Conservation (phyloP, 768 basidiomycete genomes). For the Gymnopilus junonius region DNA sequence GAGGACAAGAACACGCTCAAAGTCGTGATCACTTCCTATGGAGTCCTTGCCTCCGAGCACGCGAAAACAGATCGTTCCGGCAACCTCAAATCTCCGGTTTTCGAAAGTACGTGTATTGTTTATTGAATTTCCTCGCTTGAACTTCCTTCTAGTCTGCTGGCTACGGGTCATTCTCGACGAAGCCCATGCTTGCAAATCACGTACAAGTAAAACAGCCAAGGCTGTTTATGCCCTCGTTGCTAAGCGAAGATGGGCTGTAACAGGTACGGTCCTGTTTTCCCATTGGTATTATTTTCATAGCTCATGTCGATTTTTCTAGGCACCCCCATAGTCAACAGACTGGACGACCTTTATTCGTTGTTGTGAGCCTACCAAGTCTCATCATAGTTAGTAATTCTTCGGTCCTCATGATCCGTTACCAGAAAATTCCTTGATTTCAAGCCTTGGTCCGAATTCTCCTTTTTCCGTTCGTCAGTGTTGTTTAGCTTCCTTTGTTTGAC, state of each 20-base stretch:
- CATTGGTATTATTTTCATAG: background rate
- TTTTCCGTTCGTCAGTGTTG: conserved; percentile 81
- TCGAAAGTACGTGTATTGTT: conserved; percentile 58
- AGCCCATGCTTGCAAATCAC: conserved; percentile 93
- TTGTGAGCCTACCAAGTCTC: conserved; percentile 39
- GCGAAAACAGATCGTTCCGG: conserved; percentile 64
- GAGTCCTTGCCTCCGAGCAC: conserved; percentile 88
- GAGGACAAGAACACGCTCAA: conserved; percentile 57
- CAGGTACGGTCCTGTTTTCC: conserved; percentile 49
- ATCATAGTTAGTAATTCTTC: background rate
- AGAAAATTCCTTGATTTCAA: conserved; percentile 80
- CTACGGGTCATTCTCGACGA: conserved; percentile 87
- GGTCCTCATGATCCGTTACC: background rate
- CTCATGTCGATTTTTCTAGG: conserved; percentile 39
- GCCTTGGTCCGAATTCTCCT: conserved; percentile 83
- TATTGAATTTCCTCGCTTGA: background rate
- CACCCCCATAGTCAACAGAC: conserved; percentile 93
- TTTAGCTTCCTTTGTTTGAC: background rate
- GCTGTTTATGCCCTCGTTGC: conserved; percentile 86
- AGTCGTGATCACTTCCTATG: conserved; percentile 92
- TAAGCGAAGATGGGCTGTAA: conserved; percentile 87
- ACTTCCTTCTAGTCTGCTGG: conserved; percentile 67
- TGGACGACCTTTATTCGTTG: conserved; percentile 91
- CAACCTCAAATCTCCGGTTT: conserved; percentile 57
- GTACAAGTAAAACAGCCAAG: conserved; percentile 84